Evolutionary conservation across 345 rosid species (phyloP), one percentile per base, ranked within the genome.

Genomic region (Pistacia atlantica): DNA sequence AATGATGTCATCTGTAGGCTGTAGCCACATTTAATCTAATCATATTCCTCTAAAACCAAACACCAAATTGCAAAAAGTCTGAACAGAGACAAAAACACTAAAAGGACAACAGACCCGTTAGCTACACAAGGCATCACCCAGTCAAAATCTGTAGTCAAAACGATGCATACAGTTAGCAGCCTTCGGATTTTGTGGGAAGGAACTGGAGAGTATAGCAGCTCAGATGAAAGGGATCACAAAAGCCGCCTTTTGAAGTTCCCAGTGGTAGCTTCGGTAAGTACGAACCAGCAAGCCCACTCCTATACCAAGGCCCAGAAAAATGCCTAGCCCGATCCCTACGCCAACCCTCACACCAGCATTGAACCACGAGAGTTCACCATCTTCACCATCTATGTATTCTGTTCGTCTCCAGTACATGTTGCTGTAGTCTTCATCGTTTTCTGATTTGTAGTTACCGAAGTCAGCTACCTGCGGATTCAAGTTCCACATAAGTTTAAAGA

Each of bases 281-380:
- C 94, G 97, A 28, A 89, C 92, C 67, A 96, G 76, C 83, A 96
- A 87, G 64, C 99, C 98, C 28, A 93, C 97, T 60, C 99, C 99
- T 78, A 96, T 80, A 20, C 99, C 98, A 5, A 93, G 37, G 68
- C 98, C 98, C 54, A 96, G 85, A 71, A 97, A 96, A 74, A 93
- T 86, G 58, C 99, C 97, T 20, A 95, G 99, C 22, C 99, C 98
- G 45, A 96, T 92, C 37, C 99, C 99, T 17, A 95, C 98, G 33
- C 99, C 98, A 76, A 93, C 99, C 60, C 98, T 85, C 38, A 95
- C 98, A 51, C 99, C 99, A 0, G 99, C 97, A 73, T 92, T 96
- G 79, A 96, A 93, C 99, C 97, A 96, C 1, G 97, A 90, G 66
- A 95, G 90, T 79, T 93, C 97, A 1, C 99, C 97, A 60, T 93